Evolutionary conservation across 1,284 basidiomycete species (phyloP), one percentile per base, ranked within the genome.

Genomic region (Rhodotorula glutinis): DNA sequence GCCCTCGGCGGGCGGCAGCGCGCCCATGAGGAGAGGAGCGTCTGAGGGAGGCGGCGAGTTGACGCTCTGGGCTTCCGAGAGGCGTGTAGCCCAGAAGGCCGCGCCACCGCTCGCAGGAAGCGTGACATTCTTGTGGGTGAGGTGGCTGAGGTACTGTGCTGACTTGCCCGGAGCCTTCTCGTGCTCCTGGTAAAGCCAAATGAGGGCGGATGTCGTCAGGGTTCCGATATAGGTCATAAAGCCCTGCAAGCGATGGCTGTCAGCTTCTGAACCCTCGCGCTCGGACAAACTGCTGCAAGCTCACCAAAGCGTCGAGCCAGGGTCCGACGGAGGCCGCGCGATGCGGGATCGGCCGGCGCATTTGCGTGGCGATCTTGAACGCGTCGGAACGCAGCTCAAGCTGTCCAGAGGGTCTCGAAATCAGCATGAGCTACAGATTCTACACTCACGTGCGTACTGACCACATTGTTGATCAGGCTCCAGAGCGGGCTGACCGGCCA

Each of bases 331-430:
- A 89, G 76, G 96, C 93, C 17, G 89, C 88, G 14, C 94, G 87
- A 21, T 83, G 80, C 0, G 95, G 93, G 47, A 96, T 84, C 2
- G 95, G 92, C 25, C 92, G 85, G 17, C 92, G 85, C 59, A 86
- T 84, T 76, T 96, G 93, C 21, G 88, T 85, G 11, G 88, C 87
- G 77, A 98, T 89, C 82, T 98, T 98, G 83, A 95, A 89, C 2
- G 95, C 93, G 78, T 98, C 96, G 2, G 88, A 90, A 38, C 94
- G 87, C 13, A 94, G 80, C 80, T 98, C 96, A 73, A 98, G 82
- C 79, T 71, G 46, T 16, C 14, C 0, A 11, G n/a, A 14, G 21
- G 21, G 8, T 49, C n/a, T 21, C 3, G 41, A 56, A n/a, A 10
- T 21, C 7, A 14, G 17, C 19, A 2, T 10, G 19, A 17, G 13